These are phyloP conservation scores for Diaporthe amygdali DNA, from an alignment of 2,329 filamentous ascomycete genomes.

Conservation along the genomic window DNA sequence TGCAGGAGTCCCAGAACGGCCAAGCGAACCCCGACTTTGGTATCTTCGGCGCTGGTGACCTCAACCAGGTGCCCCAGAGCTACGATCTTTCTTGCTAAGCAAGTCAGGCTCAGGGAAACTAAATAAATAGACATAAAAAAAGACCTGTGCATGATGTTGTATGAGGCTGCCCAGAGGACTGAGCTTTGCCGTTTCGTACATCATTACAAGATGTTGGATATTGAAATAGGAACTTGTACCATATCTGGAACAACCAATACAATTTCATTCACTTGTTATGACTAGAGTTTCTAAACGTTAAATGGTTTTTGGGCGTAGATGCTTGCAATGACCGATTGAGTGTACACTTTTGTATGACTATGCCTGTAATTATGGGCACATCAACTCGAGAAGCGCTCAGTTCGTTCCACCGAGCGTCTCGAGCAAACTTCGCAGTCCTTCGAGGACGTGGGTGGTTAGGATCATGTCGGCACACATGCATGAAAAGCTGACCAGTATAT, in stretches of 20 bases:
- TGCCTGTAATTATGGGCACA: no score
- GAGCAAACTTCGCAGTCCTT: no score
- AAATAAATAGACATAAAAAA: background rate
- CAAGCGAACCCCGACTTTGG: conserved; percentile 40
- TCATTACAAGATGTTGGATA: background rate
- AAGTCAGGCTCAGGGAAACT: background rate
- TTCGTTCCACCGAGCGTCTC: no score
- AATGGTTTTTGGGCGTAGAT: no score
- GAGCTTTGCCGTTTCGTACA: background rate
- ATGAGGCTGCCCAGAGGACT: background rate
- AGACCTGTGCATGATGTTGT: background rate
- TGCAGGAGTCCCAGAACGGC: conserved; percentile 42
- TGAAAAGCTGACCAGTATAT: no score
- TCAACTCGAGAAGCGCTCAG: no score
- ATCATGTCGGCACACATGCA: no score
- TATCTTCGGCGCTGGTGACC: conserved; percentile 40
- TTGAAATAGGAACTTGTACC: background rate
- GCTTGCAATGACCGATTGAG: no score
- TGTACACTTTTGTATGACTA: no score
- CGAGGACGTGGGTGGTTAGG: no score
- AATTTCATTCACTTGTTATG: background rate
- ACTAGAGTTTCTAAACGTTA: no score
- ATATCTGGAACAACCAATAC: background rate
- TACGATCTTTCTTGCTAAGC: conserved; percentile 40
- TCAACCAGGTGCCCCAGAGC: conserved; percentile 31